Evolutionary conservation across 768 basidiomycete species (phyloP).

Genomic region (Suillus ampliporus): DNA sequence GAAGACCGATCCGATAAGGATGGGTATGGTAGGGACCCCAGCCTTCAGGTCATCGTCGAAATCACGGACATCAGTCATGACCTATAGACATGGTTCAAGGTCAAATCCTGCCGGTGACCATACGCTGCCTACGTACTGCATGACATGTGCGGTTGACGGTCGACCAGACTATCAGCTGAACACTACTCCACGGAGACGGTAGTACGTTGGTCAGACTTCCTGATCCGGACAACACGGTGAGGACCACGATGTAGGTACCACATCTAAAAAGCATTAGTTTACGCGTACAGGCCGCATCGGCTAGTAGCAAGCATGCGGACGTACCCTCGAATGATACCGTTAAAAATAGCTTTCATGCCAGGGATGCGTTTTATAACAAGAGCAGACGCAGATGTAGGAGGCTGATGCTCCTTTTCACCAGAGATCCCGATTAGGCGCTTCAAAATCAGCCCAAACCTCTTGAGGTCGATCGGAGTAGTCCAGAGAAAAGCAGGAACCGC

Average conservation of each 20-base stretch:
- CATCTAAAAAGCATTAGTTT: neutral
- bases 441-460: neutral
- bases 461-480: neutral
- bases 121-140: neutral
- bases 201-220: neutral
- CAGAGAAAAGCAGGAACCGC: neutral
- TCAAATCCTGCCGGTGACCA: neutral
- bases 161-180: neutral
- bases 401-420: neutral
- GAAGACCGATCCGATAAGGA: neutral
- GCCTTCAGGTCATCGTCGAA: neutral
- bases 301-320: neutral
- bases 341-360: neutral
- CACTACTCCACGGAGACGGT: neutral
- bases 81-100: neutral
- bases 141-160: neutral
- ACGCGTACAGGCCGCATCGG: neutral
- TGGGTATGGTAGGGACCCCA: neutral
- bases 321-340: slow-evolving; percentile 1
- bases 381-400: neutral
- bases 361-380: neutral
- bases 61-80: neutral
- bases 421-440: neutral
- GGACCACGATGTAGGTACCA: neutral
- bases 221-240: neutral